phyloP scores from a whole-genome alignment of 2,329 filamentous ascomycete genomes.

The Fusarium avenaceum region DNA sequence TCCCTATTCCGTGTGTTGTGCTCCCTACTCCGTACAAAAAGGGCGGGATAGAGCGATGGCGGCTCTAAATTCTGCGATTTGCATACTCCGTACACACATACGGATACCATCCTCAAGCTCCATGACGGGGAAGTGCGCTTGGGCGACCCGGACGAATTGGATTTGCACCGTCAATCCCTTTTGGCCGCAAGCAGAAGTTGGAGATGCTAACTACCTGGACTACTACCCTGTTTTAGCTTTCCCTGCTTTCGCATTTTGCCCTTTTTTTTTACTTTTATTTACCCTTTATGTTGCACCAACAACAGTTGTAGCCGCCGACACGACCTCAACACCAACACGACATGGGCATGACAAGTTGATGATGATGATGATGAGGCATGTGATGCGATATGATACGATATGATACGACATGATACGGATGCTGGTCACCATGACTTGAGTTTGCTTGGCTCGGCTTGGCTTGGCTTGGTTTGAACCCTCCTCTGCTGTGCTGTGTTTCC shows the following conservation, averaged over 20 bases:
- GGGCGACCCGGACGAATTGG: constrained; percentile 49
- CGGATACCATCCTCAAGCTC: constrained; percentile 12
- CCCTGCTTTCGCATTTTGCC: background rate
- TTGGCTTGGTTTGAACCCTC: background rate
- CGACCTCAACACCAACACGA: background rate
- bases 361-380: constrained; percentile 15
- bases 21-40: background rate
- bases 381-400: constrained; percentile 2
- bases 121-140: constrained; percentile 46
- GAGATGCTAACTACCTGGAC: background rate
- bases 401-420: constrained; percentile 24
- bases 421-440: constrained; percentile 14
- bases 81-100: constrained; percentile 16
- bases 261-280: background rate
- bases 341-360: constrained; percentile 17
- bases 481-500: background rate
- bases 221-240: too few relatives aligned
- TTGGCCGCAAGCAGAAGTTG: constrained; percentile 38
- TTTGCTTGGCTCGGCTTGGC: background rate
- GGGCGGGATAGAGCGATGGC: background rate
- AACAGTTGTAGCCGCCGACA: constrained; percentile 21
- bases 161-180: constrained; percentile 34
- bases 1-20: background rate
- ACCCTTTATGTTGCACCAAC: background rate
- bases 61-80: constrained; percentile 44